phyloP scores from a whole-genome alignment of 176 grass and related monocot species.

The Zea luxurians region DNA sequence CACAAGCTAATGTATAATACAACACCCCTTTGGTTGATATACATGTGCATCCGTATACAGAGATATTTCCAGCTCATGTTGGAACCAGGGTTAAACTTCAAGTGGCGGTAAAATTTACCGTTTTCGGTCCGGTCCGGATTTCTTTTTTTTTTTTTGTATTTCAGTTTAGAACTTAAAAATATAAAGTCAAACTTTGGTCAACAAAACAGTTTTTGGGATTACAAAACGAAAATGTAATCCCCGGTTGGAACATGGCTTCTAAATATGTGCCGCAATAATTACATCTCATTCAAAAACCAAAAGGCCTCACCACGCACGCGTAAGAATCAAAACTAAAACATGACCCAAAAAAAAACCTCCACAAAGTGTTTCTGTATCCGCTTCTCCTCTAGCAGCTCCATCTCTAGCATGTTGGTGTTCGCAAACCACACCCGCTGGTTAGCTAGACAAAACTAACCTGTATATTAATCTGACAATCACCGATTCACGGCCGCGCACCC shows the following conservation, averaged over 20 bases:
- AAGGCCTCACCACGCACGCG: slow-evolving; percentile 46
- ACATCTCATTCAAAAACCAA: slow-evolving; percentile 61
- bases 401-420: slow-evolving; percentile 54
- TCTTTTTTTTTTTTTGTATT: too few species aligned
- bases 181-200: too few species aligned
- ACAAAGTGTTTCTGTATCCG: slow-evolving; percentile 61
- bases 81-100: slow-evolving; percentile 22
- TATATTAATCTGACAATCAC: slow-evolving; percentile 67
- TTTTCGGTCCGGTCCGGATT: too few species aligned
- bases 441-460: slow-evolving; percentile 69
- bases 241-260: slow-evolving; percentile 51
- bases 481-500: slow-evolving; percentile 48
- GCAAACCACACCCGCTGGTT: slow-evolving; percentile 60
- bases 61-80: slow-evolving; percentile 58
- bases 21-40: slow-evolving; percentile 54
- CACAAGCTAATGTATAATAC: slow-evolving; percentile 55
- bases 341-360: slow-evolving; percentile 37
- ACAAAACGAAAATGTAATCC: too few species aligned
- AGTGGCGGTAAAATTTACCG: too few species aligned
- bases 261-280: slow-evolving; percentile 65
- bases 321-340: slow-evolving; percentile 52
- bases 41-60: slow-evolving; percentile 54
- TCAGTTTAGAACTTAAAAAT: too few species aligned
- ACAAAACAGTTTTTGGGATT: too few species aligned
- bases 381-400: slow-evolving; percentile 50